Percentiles rank a stretch among this genome's conserved stretches.
Conservation (phyloP, 164 flowering plant species). For the Liriodendron chinense region DNA sequence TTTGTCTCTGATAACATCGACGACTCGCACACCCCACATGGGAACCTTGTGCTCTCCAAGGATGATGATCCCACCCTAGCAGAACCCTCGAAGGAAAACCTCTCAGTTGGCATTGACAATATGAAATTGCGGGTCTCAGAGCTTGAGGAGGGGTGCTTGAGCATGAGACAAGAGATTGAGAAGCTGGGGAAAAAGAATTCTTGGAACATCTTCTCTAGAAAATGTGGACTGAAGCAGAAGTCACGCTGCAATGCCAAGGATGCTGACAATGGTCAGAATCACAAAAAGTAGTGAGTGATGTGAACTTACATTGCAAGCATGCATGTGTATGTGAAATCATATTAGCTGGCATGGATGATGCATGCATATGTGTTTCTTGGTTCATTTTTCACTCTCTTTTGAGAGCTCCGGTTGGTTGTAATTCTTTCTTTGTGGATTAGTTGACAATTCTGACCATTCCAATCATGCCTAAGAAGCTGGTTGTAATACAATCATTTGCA, state of each 20-base stretch:
- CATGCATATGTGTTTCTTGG: background rate
- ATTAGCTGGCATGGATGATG: background rate
- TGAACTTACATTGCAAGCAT: background rate
- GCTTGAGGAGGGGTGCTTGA: slow-evolving; percentile 57
- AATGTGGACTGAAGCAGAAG: slow-evolving; percentile 25
- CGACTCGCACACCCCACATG: slow-evolving; percentile 32
- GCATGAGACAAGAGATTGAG: slow-evolving; percentile 50
- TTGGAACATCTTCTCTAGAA: slow-evolving; percentile 47
- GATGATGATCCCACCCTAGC: slow-evolving; percentile 11
- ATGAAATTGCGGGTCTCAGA: slow-evolving; percentile 47
- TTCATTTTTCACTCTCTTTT: background rate
- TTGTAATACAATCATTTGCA: slow-evolving; percentile 1
- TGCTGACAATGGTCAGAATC: slow-evolving; percentile 1
- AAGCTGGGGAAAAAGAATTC: slow-evolving; percentile 46
- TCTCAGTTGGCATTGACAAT: slow-evolving; percentile 23
- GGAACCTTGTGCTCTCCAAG: slow-evolving; percentile 26
- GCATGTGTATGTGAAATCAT: background rate
- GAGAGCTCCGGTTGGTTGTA: background rate
- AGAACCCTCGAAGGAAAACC: slow-evolving; percentile 1
- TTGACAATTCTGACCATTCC: background rate
- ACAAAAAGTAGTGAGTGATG: slow-evolving; percentile 7
- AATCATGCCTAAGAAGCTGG: background rate
- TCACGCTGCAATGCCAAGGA: slow-evolving; percentile 17
- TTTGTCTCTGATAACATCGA: slow-evolving; percentile 54
- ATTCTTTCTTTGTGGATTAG: background rate